Percentiles rank a stretch among this genome's conserved stretches.
Conservation (phyloP, 192 early-diverging fungal genomes). For the Rhizoclosmatium globosum region DNA sequence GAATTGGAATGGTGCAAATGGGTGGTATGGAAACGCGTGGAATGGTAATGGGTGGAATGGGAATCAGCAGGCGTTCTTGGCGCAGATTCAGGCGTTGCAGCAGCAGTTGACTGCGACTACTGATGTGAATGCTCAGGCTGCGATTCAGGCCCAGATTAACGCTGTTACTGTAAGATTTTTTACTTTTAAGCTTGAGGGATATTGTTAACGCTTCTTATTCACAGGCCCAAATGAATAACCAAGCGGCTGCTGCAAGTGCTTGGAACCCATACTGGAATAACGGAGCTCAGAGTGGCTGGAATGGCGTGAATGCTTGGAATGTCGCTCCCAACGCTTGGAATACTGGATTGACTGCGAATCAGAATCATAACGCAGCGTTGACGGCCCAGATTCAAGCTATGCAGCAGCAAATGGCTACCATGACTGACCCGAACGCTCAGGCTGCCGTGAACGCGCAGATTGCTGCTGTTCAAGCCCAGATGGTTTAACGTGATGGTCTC, state of each 20-base stretch:
- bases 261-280: neutral
- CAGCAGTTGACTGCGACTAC: neutral
- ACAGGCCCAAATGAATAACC: neutral
- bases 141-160: neutral
- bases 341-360: neutral
- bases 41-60: neutral
- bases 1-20: neutral
- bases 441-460: neutral
- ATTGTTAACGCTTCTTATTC: too few relatives aligned
- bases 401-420: neutral
- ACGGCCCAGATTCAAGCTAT: neutral
- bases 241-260: neutral
- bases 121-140: neutral
- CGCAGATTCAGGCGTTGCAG: conserved; percentile 10
- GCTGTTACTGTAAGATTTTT: neutral
- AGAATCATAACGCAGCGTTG: neutral
- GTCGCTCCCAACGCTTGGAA: neutral
- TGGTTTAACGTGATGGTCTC: neutral
- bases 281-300: neutral
- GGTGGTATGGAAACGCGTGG: neutral
- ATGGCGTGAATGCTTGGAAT: neutral
- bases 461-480: conserved; percentile 1
- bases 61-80: neutral
- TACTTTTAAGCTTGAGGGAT: too few relatives aligned
- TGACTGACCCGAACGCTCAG: neutral